These are phyloP conservation scores for Penicillium sp. DNA, from an alignment of 2,329 filamentous ascomycete genomes.

Conservation along the genomic window DNA sequence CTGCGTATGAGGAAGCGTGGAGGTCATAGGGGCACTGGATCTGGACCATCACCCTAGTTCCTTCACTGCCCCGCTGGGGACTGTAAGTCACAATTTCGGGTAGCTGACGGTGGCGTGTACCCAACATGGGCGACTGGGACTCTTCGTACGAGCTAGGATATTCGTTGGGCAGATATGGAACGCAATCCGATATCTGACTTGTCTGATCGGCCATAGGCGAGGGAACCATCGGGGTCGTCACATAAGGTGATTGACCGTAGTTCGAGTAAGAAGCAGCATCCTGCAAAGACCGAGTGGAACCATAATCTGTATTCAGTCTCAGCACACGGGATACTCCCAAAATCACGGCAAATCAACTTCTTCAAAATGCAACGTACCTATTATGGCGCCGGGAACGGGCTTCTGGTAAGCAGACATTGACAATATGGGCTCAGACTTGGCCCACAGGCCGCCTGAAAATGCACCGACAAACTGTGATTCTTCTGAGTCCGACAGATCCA, in stretches of 20 bases:
- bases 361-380: constrained; percentile 63
- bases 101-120: constrained; percentile 58
- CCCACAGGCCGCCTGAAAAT: constrained; percentile 53
- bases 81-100: constrained; percentile 68
- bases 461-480: constrained; percentile 46
- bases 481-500: constrained; percentile 48
- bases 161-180: constrained; percentile 41
- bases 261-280: constrained; percentile 44
- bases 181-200: constrained; percentile 43
- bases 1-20: constrained; percentile 53
- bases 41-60: constrained; percentile 71
- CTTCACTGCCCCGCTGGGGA: constrained; percentile 66
- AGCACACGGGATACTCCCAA: constrained; percentile 16
- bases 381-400: constrained; percentile 70
- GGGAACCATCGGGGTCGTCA: constrained; percentile 40
- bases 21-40: constrained; percentile 75
- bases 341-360: neutral
- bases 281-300: constrained; percentile 39
- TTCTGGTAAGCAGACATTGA: constrained; percentile 84
- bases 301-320: constrained; percentile 34
- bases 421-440: constrained; percentile 62
- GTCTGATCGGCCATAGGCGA: constrained; percentile 44
- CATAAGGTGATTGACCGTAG: constrained; percentile 42
- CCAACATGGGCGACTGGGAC: constrained; percentile 66
- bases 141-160: constrained; percentile 57